A percentile compares a stretch with the other conserved stretches of the same genome.
Evolutionary conservation across 2,329 filamentous ascomycete species (phyloP).

Genomic region (Karstenula rhodostoma): DNA sequence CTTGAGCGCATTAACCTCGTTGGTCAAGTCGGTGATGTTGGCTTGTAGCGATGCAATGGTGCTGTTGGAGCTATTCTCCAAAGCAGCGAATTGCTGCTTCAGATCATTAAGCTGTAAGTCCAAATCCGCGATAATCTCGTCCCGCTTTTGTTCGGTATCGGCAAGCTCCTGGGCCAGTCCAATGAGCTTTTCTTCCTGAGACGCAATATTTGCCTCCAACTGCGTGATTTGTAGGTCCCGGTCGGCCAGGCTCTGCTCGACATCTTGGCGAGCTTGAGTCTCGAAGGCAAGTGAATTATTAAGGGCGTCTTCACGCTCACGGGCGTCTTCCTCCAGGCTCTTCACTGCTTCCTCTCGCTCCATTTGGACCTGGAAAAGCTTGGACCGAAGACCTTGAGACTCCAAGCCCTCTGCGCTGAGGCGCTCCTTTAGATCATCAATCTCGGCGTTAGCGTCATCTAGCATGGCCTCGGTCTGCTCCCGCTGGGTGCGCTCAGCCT

Average conservation of each 20-base stretch:
- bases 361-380: slow-evolving; percentile 57
- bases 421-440: slow-evolving; percentile 51
- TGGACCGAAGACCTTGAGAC: slow-evolving; percentile 58
- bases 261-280: slow-evolving; percentile 46
- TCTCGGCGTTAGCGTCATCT: slow-evolving; percentile 52
- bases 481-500: slow-evolving; percentile 53
- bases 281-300: slow-evolving; percentile 51
- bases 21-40: slow-evolving; percentile 53
- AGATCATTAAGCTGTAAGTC: slow-evolving; percentile 45
- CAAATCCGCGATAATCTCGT: slow-evolving; percentile 46
- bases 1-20: slow-evolving; percentile 49
- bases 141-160: slow-evolving; percentile 41
- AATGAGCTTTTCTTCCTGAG: slow-evolving; percentile 30
- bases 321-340: slow-evolving; percentile 46
- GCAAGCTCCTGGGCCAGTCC: slow-evolving; percentile 42
- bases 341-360: slow-evolving; percentile 50
- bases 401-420: slow-evolving; percentile 53
- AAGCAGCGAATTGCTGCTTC: slow-evolving; percentile 37
- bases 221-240: slow-evolving; percentile 45
- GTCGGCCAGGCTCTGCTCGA: slow-evolving; percentile 47
- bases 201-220: slow-evolving; percentile 44
- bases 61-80: slow-evolving; percentile 42
- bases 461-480: slow-evolving; percentile 54
- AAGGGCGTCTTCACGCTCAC: slow-evolving; percentile 51
- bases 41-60: slow-evolving; percentile 43